A percentile compares a stretch with the other conserved stretches of the same genome.
These are phyloP conservation scores for Ambrosia hybrid DNA, from an alignment of 140 eudicot genomes.

Conservation along the genomic window DNA sequence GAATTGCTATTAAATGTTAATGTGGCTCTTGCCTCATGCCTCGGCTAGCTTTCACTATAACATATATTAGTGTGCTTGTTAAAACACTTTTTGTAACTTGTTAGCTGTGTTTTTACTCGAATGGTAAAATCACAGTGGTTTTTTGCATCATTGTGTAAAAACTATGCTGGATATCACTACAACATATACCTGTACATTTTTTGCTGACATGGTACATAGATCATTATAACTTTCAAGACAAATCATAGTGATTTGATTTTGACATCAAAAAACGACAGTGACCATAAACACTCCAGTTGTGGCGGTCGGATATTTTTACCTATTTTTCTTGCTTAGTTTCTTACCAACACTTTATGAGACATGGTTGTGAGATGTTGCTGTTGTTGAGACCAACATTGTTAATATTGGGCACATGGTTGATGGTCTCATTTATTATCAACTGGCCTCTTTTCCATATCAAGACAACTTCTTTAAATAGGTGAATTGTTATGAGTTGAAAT, in stretches of 20 bases:
- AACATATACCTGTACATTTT: not conserved
- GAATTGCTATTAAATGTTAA: not conserved
- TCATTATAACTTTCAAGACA: constrained; percentile 6
- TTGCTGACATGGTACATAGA: not conserved
- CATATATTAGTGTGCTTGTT: not conserved
- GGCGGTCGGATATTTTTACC: not conserved
- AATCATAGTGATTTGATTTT: constrained; percentile 4
- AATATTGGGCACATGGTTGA: constrained; percentile 29
- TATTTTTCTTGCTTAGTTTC: not conserved
- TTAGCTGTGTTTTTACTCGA: not conserved
- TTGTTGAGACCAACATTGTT: constrained; percentile 24
- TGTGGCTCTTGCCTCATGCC: not conserved
- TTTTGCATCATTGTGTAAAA: too few species aligned
- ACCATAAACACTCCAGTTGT: constrained; percentile 13
- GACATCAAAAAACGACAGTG: constrained; percentile 6
- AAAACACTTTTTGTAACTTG: too few species aligned
- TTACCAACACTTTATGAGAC: constrained; percentile 18
- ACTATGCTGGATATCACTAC: too few species aligned
- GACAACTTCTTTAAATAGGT: constrained; percentile 23
- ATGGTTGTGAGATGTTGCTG: constrained; percentile 25
- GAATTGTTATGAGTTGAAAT: constrained; percentile 19
- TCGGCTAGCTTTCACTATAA: not conserved
- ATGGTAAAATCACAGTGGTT: not conserved
- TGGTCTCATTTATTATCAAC: constrained; percentile 24
- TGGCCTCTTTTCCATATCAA: constrained; percentile 34